Base-by-base conservation (phyloP, 2,329 filamentous ascomycete species). In the Beauveria bassiana region DNA sequence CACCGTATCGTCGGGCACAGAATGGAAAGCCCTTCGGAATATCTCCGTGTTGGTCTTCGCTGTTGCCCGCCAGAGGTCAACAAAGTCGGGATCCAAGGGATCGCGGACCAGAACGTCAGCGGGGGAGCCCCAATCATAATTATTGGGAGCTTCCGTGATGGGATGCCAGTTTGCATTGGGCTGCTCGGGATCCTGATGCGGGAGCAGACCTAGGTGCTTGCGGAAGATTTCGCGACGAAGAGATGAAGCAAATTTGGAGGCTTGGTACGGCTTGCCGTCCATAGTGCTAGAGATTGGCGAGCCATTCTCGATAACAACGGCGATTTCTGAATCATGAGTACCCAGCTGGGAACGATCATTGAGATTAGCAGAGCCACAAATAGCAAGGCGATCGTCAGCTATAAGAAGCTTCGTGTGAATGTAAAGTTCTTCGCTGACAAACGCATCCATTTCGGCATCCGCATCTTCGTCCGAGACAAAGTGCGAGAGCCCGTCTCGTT, bases 221-320 rank as follows among this genome's bases (percentile, higher is more conserved):
- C 93, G 86, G 85, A 91, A 96, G 65, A 97, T 84, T 71, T 92
- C 86, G 42, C 93, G 85, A 24, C 93, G 89, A 12, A 97, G 86
- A 1, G 88, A 90, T 5, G 90, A 79, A 1, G 92, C 92, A 70
- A 93, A 93, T 61, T 83, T 82, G 9, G 86, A 87, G 8, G 90
- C 93, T 38, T 79, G 81, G 77, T 82, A 96, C 0, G 85, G 85
- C 24, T 80, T 77, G 3, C 90, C 90, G 65, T 87, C 82, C 90
- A 96, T 96, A 63, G 74, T 76, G 20, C 86, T 87, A 16, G 89
- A 83, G 18, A 96, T 78, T 1, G 86, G 78, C 1, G 86, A 84
- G 2, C 85, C 83, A 70, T 96, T 91, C 71, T 95, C 88, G 69
- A 96, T 90, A 62, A 96, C 82, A 65, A 96, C 89, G n/a, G 91